These are phyloP conservation scores for Entrophospora sp. DNA, from an alignment of 192 early-diverging fungal species.

Conservation along the genomic window DNA sequence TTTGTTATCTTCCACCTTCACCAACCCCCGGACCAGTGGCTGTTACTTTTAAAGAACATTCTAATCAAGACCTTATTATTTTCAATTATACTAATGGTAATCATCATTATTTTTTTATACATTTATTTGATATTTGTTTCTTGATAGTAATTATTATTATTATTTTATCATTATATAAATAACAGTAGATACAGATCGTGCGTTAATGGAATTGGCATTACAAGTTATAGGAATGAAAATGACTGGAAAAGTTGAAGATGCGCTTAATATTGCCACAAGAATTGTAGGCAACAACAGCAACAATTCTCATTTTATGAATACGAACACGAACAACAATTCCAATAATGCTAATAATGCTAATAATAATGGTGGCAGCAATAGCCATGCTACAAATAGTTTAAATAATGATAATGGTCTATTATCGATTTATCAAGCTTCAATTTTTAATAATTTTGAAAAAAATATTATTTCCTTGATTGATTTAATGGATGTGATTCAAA, in stretches of 20 bases:
- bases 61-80: conserved; percentile 29
- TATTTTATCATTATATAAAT: conserved; percentile 43
- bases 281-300: conserved; percentile 44
- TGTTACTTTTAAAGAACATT: conserved; percentile 47
- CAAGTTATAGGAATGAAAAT: conserved; percentile 81
- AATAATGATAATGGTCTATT: conserved; percentile 18
- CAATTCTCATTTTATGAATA: no score
- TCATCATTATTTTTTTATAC: neutral
- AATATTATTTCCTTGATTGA: conserved; percentile 31
- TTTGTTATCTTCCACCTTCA: conserved; percentile 76
- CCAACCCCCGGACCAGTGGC: conserved; percentile 65
- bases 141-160: conserved; percentile 21
- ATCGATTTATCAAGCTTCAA: conserved; percentile 20
- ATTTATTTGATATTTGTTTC: conserved; percentile 11
- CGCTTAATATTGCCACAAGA: conserved; percentile 61
- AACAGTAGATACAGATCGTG: conserved; percentile 79
- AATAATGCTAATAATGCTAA: conserved; percentile 16
- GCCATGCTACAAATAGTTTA: conserved; percentile 11
- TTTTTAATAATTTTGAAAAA: conserved; percentile 31
- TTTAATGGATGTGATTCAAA: conserved; percentile 35
- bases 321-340: no score
- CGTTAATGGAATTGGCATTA: conserved; percentile 83
- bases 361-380: no score
- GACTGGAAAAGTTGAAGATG: conserved; percentile 70
- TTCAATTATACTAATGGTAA: conserved; percentile 36